Base-by-base conservation (phyloP, 768 basidiomycete species). In the Naganishia vaughanmartiniae region DNA sequence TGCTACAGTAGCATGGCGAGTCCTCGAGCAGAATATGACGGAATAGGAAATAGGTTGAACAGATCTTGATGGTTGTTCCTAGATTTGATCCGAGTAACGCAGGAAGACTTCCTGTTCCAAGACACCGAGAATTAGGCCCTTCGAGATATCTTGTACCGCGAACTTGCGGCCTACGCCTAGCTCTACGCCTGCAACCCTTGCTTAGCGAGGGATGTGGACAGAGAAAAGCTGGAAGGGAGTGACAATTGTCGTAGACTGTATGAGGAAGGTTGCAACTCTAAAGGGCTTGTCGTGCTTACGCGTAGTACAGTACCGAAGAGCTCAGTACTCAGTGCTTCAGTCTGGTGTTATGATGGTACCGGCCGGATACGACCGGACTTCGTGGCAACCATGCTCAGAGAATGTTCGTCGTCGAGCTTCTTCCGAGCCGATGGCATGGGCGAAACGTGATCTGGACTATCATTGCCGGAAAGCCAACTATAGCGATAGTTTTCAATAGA, bases 21-120 rank as follows among this genome's bases (percentile, higher is more conserved):
- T 30, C 14, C 42, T 17, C 57, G 26, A 19, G 33, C 12, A 51
- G n/a, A 2, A 21, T n/a, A n/a, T 51, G n/a, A 51, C 48, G 48
- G n/a, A 51, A n/a, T 51, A 51, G 48, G 48, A 51, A 51, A 51
- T 51, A 51, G 48, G 48, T 51, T 26, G 48, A n/a, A 51, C 48
- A n/a, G 7, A 51, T 26, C 48, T 51, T 51, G n/a, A 51, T n/a
- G 24, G 48, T n/a, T 51, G 48, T 51, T 21, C 48, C 48, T 51
- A 51, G 48, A 51, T n/a, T 26, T n/a, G 48, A 24, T n/a, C n/a
- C 24, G 24, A n/a, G 21, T 26, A n/a, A 7, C 19, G 48, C n/a
- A 51, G 48, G 24, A 51, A 51, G 48, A 51, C 48, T 51, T 51
- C 21, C 48, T 21, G 4, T 51, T 51, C 48, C n/a, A 26, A 26